A percentile compares a stretch with the other conserved stretches of the same genome.
These are phyloP conservation scores for Phyllosticta citribraziliensis DNA, from an alignment of 2,329 filamentous ascomycete genomes.

Conservation along the genomic window DNA sequence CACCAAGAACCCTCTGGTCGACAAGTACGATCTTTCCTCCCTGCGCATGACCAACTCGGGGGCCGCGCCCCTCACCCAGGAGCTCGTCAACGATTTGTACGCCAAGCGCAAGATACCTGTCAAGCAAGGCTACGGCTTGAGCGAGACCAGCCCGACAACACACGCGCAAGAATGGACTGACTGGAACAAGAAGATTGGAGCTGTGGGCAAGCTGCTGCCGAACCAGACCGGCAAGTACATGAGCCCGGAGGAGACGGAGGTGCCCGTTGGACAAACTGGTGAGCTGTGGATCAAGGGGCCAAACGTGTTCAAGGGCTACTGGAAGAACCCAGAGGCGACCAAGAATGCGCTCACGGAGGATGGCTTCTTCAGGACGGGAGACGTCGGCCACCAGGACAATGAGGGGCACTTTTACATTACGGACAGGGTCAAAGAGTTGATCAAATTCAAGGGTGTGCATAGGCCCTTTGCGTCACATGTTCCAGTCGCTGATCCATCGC, in stretches of 20 bases:
- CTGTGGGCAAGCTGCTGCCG: conserved; percentile 66
- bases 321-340: conserved; percentile 63
- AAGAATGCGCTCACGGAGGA: conserved; percentile 61
- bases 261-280: conserved; percentile 50
- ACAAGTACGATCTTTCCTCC: conserved; percentile 69
- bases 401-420: conserved; percentile 83
- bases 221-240: conserved; percentile 79
- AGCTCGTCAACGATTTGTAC: conserved; percentile 70
- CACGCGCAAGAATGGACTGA: conserved; percentile 64
- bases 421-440: conserved; percentile 50
- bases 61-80: conserved; percentile 72
- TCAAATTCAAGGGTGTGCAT: conserved; percentile 28
- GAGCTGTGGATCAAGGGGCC: conserved; percentile 63
- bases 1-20: conserved; percentile 66
- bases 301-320: conserved; percentile 71
- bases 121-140: conserved; percentile 89
- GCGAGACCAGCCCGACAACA: conserved; percentile 74
- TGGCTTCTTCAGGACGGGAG: conserved; percentile 85
- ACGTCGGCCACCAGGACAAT: conserved; percentile 69
- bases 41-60: conserved; percentile 80
- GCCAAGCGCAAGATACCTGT: conserved; percentile 64
- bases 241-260: conserved; percentile 47
- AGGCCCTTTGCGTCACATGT: neutral
- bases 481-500: neutral
- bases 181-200: conserved; percentile 68